Evolutionary conservation across 225 moss, liverwort and hornwort genomes (phyloP), one percentile per base, ranked within the genome.

Genomic region (Straminergon stramineum): DNA sequence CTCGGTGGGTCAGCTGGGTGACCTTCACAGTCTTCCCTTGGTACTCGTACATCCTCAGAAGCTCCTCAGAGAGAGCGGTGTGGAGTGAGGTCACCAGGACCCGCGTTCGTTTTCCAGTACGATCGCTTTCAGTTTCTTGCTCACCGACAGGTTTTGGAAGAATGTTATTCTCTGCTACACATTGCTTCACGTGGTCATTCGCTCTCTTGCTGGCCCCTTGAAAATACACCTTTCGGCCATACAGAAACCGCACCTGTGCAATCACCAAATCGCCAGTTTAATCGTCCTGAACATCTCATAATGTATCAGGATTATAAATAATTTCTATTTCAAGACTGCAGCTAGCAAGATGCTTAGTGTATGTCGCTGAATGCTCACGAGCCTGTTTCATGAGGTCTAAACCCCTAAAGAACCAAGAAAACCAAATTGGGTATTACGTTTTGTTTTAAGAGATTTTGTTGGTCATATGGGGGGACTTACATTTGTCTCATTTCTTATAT

Each of bases 11-110:
- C 85, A 85, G 32, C 71, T 85, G 84, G 28, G 68, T 68, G 84
- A 94, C 80, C 67, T 87, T 91, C 58, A 94, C 92, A 11, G 57
- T 89, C 31, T 51, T 69, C n/a, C 52, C 86, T 17, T 86, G 89
- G 62, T 77, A 89, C 48, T 77, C 45, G 48, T 93, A 93, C 58
- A 84, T 84, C 67, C 68, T 52, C 84, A 53, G n/a, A n/a, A 84
- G 84, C 68, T 84, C 84, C 53, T 52, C 67, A 27, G 84, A 67
- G 53, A 84, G 84, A 68, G 84, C 27, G 0, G 52, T 53, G 84
- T 84, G 84, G 53, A 84, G 84, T 27, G 84, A 84, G 68, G 84
- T 84, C 53, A 84, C 84, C 68, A 84, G 69, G 23, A 94, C 88
- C 6, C 81, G 91, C 43, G 82, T 92, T 41, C 51, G n/a, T 35